phyloP scores from a whole-genome alignment of 352 stramenopile species.

The Globisporangium barbulae region DNA sequence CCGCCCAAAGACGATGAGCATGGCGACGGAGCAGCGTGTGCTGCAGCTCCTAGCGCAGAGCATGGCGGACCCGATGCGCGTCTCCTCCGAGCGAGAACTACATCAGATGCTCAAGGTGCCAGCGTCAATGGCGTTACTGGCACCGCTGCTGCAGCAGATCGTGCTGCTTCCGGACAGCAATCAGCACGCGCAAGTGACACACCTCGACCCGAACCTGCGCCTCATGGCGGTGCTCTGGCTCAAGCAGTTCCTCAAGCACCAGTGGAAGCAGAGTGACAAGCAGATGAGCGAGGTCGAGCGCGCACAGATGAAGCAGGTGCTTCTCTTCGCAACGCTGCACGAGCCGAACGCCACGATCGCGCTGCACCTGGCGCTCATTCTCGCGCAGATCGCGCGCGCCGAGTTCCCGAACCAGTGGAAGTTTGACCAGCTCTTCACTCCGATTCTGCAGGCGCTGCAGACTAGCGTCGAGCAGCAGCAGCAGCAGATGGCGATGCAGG shows the following conservation, averaged over 20 bases:
- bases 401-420: conserved; percentile 76
- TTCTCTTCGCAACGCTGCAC: conserved; percentile 68
- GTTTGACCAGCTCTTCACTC: conserved; percentile 61
- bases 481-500: conserved; percentile 5
- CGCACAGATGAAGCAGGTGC: conserved; percentile 36
- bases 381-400: conserved; percentile 62
- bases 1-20: conserved; percentile 17
- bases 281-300: conserved; percentile 41
- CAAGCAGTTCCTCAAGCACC: conserved; percentile 64
- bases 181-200: conserved; percentile 24
- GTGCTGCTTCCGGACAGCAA: conserved; percentile 35
- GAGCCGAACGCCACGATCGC: conserved; percentile 54
- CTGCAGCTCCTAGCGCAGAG: conserved; percentile 52
- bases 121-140: conserved; percentile 28
- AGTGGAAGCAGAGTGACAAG: conserved; percentile 34
- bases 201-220: conserved; percentile 46
- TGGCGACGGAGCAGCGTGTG: conserved; percentile 26
- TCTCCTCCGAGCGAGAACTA: conserved; percentile 51
- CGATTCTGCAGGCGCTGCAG: conserved; percentile 52
- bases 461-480: conserved; percentile 11
- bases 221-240: conserved; percentile 75
- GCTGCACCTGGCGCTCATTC: conserved; percentile 58
- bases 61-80: conserved; percentile 40
- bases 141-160: conserved; percentile 40
- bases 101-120: conserved; percentile 23